A percentile compares a stretch with the other conserved stretches of the same genome.
Conservation (phyloP, 257 asterid genomes). For the Pogostemon cablin region DNA sequence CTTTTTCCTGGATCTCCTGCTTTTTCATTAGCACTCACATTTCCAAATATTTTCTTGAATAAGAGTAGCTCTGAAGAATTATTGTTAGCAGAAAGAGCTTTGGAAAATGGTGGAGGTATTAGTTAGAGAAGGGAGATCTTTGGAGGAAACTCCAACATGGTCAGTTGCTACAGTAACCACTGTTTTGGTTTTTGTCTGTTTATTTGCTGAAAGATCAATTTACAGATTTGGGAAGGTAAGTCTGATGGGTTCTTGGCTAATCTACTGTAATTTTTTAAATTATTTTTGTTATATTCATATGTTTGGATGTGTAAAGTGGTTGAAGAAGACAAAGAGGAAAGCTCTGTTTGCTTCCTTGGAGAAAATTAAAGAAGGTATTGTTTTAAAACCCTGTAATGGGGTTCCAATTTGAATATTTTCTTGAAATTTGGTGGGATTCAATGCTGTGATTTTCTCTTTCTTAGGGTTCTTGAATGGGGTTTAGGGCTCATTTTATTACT, state of each 20-base stretch:
- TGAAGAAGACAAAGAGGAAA: constrained; percentile 84
- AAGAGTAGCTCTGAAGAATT: background rate
- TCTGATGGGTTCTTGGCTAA: background rate
- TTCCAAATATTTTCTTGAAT: constrained; percentile 18
- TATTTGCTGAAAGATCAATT: constrained; percentile 77
- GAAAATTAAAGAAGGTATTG: constrained; percentile 76
- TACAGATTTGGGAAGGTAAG: constrained; percentile 85
- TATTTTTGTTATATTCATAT: background rate
- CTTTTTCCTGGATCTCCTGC: constrained; percentile 49
- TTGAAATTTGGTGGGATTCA: constrained; percentile 8
- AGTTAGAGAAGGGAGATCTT: constrained; percentile 75
- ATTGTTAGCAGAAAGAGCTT: background rate
- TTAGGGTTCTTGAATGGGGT: background rate
- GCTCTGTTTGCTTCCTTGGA: constrained; percentile 82
- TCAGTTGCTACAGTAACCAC: constrained; percentile 93
- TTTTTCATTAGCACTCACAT: constrained; percentile 12
- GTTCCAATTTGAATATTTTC: background rate
- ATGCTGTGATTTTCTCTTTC: background rate
- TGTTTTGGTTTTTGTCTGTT: constrained; percentile 84
- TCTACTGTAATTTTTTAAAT: background rate
- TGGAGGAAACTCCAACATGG: constrained; percentile 94
- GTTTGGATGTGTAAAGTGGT: constrained; percentile 57
- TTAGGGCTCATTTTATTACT: background rate
- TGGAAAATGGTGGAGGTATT: constrained; percentile 50
- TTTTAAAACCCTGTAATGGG: background rate